Percentiles rank a stretch among this genome's conserved stretches.
These are phyloP conservation scores for Boeremia lycopersici DNA, from an alignment of 2,329 filamentous ascomycete genomes.

Conservation along the genomic window DNA sequence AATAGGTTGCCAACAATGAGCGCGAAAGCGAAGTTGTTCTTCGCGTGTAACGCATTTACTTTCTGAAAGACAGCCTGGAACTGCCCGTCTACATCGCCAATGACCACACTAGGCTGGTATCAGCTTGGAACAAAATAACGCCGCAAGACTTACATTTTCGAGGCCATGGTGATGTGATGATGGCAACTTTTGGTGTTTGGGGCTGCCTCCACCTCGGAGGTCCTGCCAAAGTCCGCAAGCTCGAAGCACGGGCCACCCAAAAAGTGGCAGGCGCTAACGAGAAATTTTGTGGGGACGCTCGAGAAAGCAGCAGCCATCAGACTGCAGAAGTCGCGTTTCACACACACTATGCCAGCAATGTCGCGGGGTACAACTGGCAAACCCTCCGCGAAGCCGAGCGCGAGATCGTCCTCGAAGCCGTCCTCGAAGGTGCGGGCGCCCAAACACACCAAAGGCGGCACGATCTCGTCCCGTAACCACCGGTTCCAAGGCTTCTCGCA, in stretches of 20 bases:
- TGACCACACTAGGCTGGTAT: slow-evolving; percentile 66
- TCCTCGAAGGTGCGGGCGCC: slow-evolving; percentile 53
- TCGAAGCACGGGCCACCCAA: neutral
- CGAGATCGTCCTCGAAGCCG: slow-evolving; percentile 21
- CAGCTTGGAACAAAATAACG: slow-evolving; percentile 2
- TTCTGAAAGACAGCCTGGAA: slow-evolving; percentile 79
- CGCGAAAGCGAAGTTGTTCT: slow-evolving; percentile 86
- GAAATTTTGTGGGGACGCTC: slow-evolving; percentile 39
- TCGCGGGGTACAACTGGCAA: slow-evolving; percentile 42
- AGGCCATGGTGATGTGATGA: slow-evolving; percentile 53
- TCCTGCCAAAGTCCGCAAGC: slow-evolving; percentile 10
- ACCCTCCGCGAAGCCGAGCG: slow-evolving; percentile 16
- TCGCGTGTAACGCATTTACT: slow-evolving; percentile 77
- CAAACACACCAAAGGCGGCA: slow-evolving; percentile 70
- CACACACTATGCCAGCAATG: slow-evolving; percentile 51
- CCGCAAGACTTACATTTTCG: slow-evolving; percentile 57
- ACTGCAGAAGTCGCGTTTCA: slow-evolving; percentile 12
- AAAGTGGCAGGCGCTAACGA: slow-evolving; percentile 26
- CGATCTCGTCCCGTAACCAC: slow-evolving; percentile 79
- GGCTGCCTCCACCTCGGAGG: slow-evolving; percentile 6
- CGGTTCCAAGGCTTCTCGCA: slow-evolving; percentile 89
- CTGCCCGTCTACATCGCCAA: slow-evolving; percentile 83
- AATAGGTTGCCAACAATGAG: slow-evolving; percentile 88
- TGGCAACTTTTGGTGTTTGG: slow-evolving; percentile 6
- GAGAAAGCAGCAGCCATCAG: slow-evolving; percentile 14